Percentiles rank a stretch among this genome's conserved stretches.
phyloP scores from a whole-genome alignment of 2,329 filamentous ascomycete species.

The Pseudogymnoascus sp. region DNA sequence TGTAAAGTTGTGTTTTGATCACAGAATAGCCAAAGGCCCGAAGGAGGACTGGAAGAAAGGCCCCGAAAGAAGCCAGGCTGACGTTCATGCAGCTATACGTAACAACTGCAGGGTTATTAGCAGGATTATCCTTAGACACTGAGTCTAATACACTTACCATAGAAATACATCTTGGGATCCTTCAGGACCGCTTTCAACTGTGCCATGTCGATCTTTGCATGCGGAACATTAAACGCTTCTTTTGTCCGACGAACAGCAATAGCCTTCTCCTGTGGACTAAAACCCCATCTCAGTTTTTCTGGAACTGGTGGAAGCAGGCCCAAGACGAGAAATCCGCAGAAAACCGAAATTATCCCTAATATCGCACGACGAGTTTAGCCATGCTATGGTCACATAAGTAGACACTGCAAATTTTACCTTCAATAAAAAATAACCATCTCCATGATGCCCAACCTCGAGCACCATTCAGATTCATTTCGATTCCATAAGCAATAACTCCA shows the following conservation, averaged over 20 bases:
- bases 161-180: conserved; percentile 11
- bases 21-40: not conserved
- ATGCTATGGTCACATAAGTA: conserved; percentile 6
- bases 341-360: not conserved
- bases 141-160: not conserved
- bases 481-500: conserved; percentile 16
- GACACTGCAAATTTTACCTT: conserved; percentile 12
- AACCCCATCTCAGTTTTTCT: conserved; percentile 14
- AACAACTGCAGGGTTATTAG: conserved; percentile 4
- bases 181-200: conserved; percentile 9
- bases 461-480: conserved; percentile 12
- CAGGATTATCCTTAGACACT: conserved; percentile 1
- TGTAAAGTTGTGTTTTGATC: conserved; percentile 11
- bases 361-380: conserved; percentile 7
- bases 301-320: conserved; percentile 10
- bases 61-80: conserved; percentile 8
- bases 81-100: conserved; percentile 7
- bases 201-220: conserved; percentile 11
- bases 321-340: conserved; percentile 10
- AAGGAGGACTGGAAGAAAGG: not conserved
- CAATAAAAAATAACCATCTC: conserved; percentile 18
- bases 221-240: conserved; percentile 9
- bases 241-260: conserved; percentile 4
- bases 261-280: conserved; percentile 15
- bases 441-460: conserved; percentile 10